These are phyloP conservation scores for Coemansia sp. DNA, from an alignment of 192 early-diverging fungal species.

Conservation along the genomic window DNA sequence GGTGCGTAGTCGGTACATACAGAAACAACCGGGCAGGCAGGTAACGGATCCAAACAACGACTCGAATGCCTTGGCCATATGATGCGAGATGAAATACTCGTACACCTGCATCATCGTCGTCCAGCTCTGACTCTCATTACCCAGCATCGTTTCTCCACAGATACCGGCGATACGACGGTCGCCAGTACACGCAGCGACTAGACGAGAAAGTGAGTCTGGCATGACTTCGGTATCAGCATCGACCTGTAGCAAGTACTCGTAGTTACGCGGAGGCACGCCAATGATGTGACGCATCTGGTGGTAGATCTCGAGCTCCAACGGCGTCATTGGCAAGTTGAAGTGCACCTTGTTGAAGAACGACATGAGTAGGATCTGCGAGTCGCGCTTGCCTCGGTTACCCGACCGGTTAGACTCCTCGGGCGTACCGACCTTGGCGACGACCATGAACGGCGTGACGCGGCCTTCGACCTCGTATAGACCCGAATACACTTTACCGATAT, in stretches of 20 bases:
- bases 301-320: slow-evolving; percentile 95
- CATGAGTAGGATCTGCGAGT: slow-evolving; percentile 98
- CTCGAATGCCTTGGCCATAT: slow-evolving; percentile 90
- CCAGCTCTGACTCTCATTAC: slow-evolving; percentile 90
- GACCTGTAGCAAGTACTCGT: slow-evolving; percentile 80
- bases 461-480: slow-evolving; percentile 92
- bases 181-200: slow-evolving; percentile 80
- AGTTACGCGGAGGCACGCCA: slow-evolving; percentile 82
- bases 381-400: slow-evolving; percentile 98
- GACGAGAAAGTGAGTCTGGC: slow-evolving; percentile 84
- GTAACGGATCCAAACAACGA: slow-evolving; percentile 82
- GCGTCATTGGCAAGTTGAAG: slow-evolving; percentile 89
- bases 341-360: slow-evolving; percentile 94
- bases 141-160: slow-evolving; percentile 92
- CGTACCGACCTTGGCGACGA: slow-evolving; percentile 94
- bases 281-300: slow-evolving; percentile 98
- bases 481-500: slow-evolving; percentile 97
- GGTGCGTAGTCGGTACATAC: slow-evolving; percentile 82
- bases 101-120: slow-evolving; percentile 99
- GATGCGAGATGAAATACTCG: slow-evolving; percentile 93
- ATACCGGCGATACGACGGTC: slow-evolving; percentile 84
- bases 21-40: slow-evolving; percentile 88
- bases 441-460: slow-evolving; percentile 91
- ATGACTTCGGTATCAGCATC: slow-evolving; percentile 87
- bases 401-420: slow-evolving; percentile 85